Conservation (phyloP, 2,329 filamentous ascomycete species). For the Sarocladium oryzae region DNA sequence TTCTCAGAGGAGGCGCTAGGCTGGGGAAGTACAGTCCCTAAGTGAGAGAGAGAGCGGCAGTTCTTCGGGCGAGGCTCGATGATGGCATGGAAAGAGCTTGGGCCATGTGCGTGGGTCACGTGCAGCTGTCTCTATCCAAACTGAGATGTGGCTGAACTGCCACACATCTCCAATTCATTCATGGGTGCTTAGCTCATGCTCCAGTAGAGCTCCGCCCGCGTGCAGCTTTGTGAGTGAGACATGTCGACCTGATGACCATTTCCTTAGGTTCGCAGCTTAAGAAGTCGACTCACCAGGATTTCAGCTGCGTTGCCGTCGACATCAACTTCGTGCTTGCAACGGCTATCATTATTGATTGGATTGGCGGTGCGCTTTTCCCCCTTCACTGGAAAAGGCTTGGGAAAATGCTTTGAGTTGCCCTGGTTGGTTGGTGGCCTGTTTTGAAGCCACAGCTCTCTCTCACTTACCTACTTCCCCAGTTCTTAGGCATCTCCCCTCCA, state of each 20-base stretch:
- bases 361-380: too few relatives aligned
- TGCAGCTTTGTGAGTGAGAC: conserved; percentile 5
- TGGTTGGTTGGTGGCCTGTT: not conserved
- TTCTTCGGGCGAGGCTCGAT: not conserved
- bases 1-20: not conserved
- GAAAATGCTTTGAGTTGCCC: too few relatives aligned
- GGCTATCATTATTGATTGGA: too few relatives aligned
- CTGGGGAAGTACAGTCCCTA: not conserved
- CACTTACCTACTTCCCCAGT: not conserved
- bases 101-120: not conserved
- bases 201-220: conserved; percentile 2
- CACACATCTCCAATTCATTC: too few relatives aligned
- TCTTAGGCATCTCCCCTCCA: not conserved
- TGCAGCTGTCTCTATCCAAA: not conserved
- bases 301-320: too few relatives aligned
- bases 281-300: too few relatives aligned
- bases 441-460: too few relatives aligned
- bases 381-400: too few relatives aligned
- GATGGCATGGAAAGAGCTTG: not conserved
- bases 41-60: not conserved
- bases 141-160: not conserved
- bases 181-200: not conserved
- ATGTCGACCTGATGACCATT: conserved; percentile 2
- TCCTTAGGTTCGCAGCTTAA: not conserved
- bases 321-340: too few relatives aligned